Base-by-base conservation (phyloP, 2,329 filamentous ascomycete species). In the Trichophaea hybrida region DNA sequence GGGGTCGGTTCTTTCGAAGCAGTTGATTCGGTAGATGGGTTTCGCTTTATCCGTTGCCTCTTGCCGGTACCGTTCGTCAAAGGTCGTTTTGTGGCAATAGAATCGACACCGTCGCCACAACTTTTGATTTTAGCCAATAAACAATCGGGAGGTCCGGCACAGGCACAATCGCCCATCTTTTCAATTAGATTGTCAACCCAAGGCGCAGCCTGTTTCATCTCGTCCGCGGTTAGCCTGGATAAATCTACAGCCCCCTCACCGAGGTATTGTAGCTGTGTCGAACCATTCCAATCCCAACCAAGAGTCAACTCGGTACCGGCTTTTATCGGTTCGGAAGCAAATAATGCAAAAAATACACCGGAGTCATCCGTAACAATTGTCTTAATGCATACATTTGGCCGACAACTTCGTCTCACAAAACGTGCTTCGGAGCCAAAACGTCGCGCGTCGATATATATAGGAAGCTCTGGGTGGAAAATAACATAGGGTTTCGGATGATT, bases 401-500 rank as follows among this genome's bases (percentile, higher is more conserved):
- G 82, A 74, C 93, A 98, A 68, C 93, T 97, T 65, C 91, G 82
- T 59, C 93, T 82, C n/a, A 94, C 83, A 70, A 93, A 96, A 49
- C 93, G 86, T 59, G 93, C 83, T 38, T 82, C 75, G 4, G 88
- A 95, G 24, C 91, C 93, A 74, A 94, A 88, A 70, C 81, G 81
- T 61, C 93, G 80, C 7, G 90, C 93, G 72, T 96, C 93, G 69
- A 98, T 93, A 73, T 90, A 95, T 10, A 98, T 80, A 0, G 91
- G 91, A 6, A 97, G 80, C 60, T 84, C 79, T 0, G 89, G 88
- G 69, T 94, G 90, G 72, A 97, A 91, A 70, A 90, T 88, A 31
- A 91, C 85, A 67, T 89, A 89, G 0, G 86, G 86, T 59, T 76
- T 74, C 1, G 76, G 75, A 64, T 77, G 76, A 37, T 72, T 72